phyloP scores from a whole-genome alignment of 805 yeast genomes.

The Debaryomyces prosopidis region DNA sequence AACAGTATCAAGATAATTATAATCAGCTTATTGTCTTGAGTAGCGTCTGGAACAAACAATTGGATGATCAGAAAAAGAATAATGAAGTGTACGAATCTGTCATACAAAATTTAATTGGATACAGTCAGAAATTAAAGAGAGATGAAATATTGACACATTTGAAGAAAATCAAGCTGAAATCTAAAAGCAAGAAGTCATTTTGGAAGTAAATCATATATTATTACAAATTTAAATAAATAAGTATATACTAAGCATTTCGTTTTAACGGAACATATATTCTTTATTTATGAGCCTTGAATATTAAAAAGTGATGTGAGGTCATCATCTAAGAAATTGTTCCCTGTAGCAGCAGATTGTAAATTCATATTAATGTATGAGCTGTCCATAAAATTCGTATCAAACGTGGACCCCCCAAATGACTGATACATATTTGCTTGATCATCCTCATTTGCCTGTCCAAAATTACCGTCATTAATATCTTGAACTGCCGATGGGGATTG shows the following conservation, averaged over 20 bases:
- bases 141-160: slow-evolving; percentile 38
- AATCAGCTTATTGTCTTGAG: slow-evolving; percentile 25
- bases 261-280: background rate
- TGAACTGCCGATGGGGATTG: slow-evolving; percentile 29
- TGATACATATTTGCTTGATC: background rate
- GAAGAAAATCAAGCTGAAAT: slow-evolving; percentile 25
- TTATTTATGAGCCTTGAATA: slow-evolving; percentile 11
- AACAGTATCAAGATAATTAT: slow-evolving; percentile 29
- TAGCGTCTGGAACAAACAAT: slow-evolving; percentile 53
- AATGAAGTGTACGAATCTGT: slow-evolving; percentile 80
- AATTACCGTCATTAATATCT: slow-evolving; percentile 1
- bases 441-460: background rate
- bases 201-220: slow-evolving; percentile 8
- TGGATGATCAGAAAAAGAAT: slow-evolving; percentile 55
- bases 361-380: slow-evolving; percentile 44
- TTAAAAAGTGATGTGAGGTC: slow-evolving; percentile 29
- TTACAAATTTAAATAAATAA: background rate
- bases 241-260: background rate
- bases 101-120: slow-evolving; percentile 87
- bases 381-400: slow-evolving; percentile 40
- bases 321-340: slow-evolving; percentile 21
- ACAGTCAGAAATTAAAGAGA: slow-evolving; percentile 77
- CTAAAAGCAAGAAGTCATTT: slow-evolving; percentile 13
- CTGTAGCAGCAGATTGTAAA: slow-evolving; percentile 35
- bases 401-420: background rate